Evolutionary conservation across 164 flowering plant genomes (phyloP).

Genomic region (Taxillus chinensis): DNA sequence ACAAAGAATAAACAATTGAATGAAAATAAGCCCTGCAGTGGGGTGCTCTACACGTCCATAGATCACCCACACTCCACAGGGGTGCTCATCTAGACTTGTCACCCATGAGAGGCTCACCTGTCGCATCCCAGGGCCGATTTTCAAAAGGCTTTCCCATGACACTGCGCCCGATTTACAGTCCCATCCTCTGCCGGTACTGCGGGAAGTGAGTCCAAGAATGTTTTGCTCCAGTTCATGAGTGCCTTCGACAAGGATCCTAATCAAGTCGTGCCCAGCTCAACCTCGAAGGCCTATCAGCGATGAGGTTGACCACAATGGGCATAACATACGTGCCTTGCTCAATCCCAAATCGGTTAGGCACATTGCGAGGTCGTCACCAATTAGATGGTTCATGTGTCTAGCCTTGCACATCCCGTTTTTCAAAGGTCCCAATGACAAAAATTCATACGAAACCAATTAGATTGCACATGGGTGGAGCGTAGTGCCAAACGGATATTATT

Average conservation of each 20-base stretch:
- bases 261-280: constrained; percentile 41
- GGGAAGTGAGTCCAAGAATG: constrained; percentile 84
- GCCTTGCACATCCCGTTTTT: constrained; percentile 85
- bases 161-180: constrained; percentile 55
- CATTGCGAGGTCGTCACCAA: constrained; percentile 66
- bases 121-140: constrained; percentile 74
- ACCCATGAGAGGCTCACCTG: constrained; percentile 66
- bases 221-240: constrained; percentile 51
- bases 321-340: not conserved
- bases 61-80: too few species aligned
- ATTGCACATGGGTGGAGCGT: too few species aligned
- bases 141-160: constrained; percentile 74
- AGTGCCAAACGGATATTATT: too few species aligned
- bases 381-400: constrained; percentile 46
- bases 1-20: too few species aligned
- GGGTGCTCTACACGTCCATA: too few species aligned
- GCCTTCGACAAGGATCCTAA: constrained; percentile 74
- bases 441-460: too few species aligned
- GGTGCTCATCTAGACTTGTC: constrained; percentile 8
- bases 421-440: too few species aligned
- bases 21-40: too few species aligned
- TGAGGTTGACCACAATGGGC: not conserved
- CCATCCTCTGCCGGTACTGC: constrained; percentile 69
- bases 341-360: constrained; percentile 31
- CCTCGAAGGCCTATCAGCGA: not conserved